phyloP scores from a whole-genome alignment of 2,329 filamentous ascomycete species.

The Ambrosiella beaveri region DNA sequence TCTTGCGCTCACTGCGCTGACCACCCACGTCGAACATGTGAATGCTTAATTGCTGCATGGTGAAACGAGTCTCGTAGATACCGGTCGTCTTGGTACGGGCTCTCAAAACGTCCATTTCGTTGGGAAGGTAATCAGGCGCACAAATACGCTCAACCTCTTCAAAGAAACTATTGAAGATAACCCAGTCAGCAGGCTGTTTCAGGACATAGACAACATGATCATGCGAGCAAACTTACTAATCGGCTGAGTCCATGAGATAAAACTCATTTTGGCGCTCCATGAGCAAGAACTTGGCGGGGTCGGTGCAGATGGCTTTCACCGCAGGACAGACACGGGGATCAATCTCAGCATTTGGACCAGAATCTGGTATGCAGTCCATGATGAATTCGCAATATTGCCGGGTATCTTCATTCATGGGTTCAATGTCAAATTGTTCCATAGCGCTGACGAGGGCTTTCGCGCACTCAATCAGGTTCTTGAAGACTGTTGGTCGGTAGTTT shows the following conservation, averaged over 20 bases:
- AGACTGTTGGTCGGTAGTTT: constrained; percentile 89
- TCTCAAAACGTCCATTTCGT: constrained; percentile 85
- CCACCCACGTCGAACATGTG: constrained; percentile 99
- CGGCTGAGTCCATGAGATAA: constrained; percentile 97
- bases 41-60: constrained; percentile 96
- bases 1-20: constrained; percentile 93
- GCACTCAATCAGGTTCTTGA: constrained; percentile 96
- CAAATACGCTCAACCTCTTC: constrained; percentile 80
- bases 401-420: constrained; percentile 55
- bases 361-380: constrained; percentile 73
- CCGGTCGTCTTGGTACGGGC: constrained; percentile 96
- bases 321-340: constrained; percentile 68
- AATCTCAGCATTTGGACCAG: constrained; percentile 72
- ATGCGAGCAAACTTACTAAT: constrained; percentile 52
- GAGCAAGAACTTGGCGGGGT: constrained; percentile 63
- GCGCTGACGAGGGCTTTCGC: constrained; percentile 82
- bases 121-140: constrained; percentile 69
- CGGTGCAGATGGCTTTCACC: constrained; percentile 75
- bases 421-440: constrained; percentile 80
- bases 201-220: not conserved
- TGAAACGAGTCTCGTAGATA: constrained; percentile 97
- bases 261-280: constrained; percentile 95
- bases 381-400: constrained; percentile 63
- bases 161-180: constrained; percentile 55
- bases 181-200: not conserved